Conservation (phyloP, 2,329 filamentous ascomycete species). For the Beauveria sp. region DNA sequence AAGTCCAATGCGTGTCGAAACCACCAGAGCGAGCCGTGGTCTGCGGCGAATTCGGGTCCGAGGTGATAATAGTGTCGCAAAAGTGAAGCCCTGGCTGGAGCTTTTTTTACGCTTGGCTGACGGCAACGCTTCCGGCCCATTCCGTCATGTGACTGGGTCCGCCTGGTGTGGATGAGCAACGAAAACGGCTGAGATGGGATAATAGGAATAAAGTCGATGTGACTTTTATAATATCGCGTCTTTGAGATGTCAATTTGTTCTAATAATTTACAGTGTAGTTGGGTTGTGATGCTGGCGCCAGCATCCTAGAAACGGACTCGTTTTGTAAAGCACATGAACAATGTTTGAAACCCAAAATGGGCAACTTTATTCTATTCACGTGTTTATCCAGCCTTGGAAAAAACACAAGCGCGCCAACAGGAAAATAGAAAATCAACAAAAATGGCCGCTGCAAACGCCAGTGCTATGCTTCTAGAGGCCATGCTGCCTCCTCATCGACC, state of each 20-base stretch:
- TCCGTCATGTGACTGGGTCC: slow-evolving; percentile 9
- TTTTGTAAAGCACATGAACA: no score
- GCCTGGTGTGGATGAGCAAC: neutral
- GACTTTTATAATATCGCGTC: no score
- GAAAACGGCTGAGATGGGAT: no score
- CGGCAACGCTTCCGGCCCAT: neutral
- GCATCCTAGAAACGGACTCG: no score
- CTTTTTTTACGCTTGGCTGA: slow-evolving; percentile 1
- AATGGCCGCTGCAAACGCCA: neutral
- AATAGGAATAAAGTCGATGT: no score
- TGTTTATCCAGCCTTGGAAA: neutral
- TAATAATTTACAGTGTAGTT: no score
- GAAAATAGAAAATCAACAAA: neutral
- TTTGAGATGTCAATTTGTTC: no score
- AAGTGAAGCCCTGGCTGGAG: neutral
- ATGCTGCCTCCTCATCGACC: neutral
- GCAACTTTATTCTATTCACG: neutral
- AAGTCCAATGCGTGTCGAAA: slow-evolving; percentile 5
- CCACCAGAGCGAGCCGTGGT: neutral
- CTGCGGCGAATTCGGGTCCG: neutral
- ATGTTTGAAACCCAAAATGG: neutral
- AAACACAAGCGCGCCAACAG: neutral
- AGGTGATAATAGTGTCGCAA: neutral
- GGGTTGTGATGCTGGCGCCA: no score
- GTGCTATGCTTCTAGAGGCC: neutral